phyloP scores from a whole-genome alignment of 139 green algal genomes.

The Dunaliella primolecta region DNA sequence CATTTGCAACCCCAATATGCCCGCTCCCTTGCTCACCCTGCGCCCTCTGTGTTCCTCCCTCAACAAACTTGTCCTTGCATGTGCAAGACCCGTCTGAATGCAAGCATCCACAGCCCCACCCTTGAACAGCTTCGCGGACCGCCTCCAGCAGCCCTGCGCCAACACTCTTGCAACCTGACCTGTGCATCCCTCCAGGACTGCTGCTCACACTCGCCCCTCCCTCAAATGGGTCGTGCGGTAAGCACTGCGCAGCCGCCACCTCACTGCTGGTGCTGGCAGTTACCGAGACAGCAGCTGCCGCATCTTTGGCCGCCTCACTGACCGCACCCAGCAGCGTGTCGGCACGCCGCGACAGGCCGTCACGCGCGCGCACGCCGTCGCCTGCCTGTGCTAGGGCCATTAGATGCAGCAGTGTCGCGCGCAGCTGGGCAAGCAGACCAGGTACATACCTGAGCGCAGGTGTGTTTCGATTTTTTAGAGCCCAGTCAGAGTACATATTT shows the following conservation, averaged over 20 bases:
- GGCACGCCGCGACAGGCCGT: constrained; percentile 7
- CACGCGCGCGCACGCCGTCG: constrained; percentile 10
- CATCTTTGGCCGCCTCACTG: not conserved
- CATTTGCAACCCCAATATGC: not conserved
- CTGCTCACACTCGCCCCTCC: not conserved
- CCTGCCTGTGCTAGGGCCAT: constrained; percentile 16
- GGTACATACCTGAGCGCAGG: constrained; percentile 5
- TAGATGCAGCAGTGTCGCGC: constrained; percentile 28
- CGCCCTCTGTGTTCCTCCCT: not conserved
- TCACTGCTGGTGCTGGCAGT: not conserved
- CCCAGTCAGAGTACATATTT: not conserved
- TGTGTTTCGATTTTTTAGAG: not conserved
- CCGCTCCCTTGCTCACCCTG: not conserved
- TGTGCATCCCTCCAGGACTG: not conserved
- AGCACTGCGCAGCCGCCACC: not conserved
- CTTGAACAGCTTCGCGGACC: no score
- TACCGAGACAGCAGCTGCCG: not conserved
- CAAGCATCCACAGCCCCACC: no score
- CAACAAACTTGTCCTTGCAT: not conserved
- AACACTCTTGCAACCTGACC: not conserved
- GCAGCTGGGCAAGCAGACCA: constrained; percentile 17
- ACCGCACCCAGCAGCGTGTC: not conserved
- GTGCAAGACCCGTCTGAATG: no score
- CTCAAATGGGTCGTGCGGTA: not conserved
- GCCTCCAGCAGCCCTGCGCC: not conserved